Conservation (phyloP, 164 flowering plant genomes). For the Annona squamosa region DNA sequence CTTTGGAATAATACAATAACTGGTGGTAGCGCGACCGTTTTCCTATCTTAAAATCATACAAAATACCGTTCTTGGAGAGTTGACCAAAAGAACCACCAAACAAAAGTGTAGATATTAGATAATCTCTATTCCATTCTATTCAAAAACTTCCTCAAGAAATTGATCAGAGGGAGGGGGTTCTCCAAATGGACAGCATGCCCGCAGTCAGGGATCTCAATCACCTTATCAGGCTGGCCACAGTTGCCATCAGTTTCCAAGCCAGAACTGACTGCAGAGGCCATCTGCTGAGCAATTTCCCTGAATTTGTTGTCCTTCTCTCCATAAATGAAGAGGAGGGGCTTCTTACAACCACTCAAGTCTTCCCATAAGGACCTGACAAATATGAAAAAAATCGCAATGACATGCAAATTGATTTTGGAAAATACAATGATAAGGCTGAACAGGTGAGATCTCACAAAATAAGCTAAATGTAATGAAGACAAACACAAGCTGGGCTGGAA, state of each 20-base stretch:
- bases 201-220: slow-evolving; percentile 50
- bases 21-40: too few relatives aligned
- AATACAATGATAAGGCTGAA: background rate
- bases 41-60: too few relatives aligned
- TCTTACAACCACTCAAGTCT: slow-evolving; percentile 50
- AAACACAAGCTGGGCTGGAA: too few relatives aligned
- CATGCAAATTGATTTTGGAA: background rate
- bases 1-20: too few relatives aligned
- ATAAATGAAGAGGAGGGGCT: slow-evolving; percentile 51
- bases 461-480: too few relatives aligned
- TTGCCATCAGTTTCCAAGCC: slow-evolving; percentile 9
- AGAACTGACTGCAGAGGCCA: slow-evolving; percentile 30
- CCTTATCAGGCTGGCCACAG: slow-evolving; percentile 12
- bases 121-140: slow-evolving; percentile 6
- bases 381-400: slow-evolving; percentile 3
- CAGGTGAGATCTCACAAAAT: background rate
- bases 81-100: too few relatives aligned
- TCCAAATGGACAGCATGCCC: slow-evolving; percentile 97
- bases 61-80: too few relatives aligned
- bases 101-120: background rate
- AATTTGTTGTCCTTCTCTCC: slow-evolving; percentile 86
- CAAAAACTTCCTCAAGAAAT: slow-evolving; percentile 45
- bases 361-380: slow-evolving; percentile 73
- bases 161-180: slow-evolving; percentile 61
- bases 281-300: slow-evolving; percentile 48